Evolutionary conservation across 305 asterid species (phyloP).

Genomic region (Fraxinus sp.): DNA sequence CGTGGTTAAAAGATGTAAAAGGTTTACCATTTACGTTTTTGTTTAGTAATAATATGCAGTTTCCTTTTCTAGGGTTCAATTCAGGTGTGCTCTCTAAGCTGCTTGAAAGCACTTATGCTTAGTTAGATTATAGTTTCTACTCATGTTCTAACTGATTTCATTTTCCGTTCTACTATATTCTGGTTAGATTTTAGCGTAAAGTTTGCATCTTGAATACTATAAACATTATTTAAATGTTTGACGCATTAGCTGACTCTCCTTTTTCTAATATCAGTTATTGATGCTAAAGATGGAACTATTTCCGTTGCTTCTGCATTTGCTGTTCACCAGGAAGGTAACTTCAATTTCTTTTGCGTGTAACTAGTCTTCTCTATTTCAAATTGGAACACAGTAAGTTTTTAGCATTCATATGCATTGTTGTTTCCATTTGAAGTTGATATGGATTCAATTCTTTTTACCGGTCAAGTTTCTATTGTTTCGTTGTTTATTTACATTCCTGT

Average conservation of each 20-base stretch:
- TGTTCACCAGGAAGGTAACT: constrained; percentile 75
- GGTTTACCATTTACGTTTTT: not conserved
- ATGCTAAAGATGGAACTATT: constrained; percentile 74
- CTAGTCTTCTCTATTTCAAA: not conserved
- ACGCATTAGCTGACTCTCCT: constrained; percentile 18
- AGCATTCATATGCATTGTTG: not conserved
- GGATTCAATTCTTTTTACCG: not conserved
- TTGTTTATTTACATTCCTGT: constrained; percentile 1
- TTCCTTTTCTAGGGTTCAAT: not conserved
- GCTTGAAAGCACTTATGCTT: not conserved
- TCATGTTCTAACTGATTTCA: not conserved
- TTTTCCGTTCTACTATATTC: not conserved
- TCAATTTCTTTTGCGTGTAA: not conserved
- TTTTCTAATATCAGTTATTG: constrained; percentile 48
- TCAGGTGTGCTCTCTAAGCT: not conserved
- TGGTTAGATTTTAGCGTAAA: not conserved
- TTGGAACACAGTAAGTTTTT: constrained; percentile 7
- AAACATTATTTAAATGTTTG: constrained; percentile 9
- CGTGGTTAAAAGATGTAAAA: not conserved
- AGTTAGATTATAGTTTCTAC: not conserved
- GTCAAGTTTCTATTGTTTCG: constrained; percentile 3
- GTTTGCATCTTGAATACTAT: constrained; percentile 14
- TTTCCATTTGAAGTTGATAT: constrained; percentile 4
- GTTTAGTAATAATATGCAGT: constrained; percentile 6
- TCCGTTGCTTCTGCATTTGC: constrained; percentile 86